A percentile compares a stretch with the other conserved stretches of the same genome.
These are phyloP conservation scores for Fusarium neocosmosporiellum DNA, from an alignment of 2,329 filamentous ascomycete genomes.

Conservation along the genomic window DNA sequence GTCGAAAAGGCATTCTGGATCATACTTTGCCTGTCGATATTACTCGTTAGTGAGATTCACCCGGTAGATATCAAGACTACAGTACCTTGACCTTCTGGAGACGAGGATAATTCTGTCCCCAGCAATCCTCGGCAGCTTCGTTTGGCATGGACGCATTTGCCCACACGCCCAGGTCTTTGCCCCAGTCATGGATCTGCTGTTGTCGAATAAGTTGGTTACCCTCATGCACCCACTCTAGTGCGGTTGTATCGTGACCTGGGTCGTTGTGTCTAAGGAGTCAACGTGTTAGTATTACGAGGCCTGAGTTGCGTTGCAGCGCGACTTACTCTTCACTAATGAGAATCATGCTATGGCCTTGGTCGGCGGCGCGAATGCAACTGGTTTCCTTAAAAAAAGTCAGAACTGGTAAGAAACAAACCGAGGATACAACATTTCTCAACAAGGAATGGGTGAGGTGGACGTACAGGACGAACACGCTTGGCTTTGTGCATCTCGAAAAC, in stretches of 20 bases:
- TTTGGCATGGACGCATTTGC: not conserved
- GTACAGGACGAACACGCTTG: not conserved
- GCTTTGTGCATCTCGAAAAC: not conserved
- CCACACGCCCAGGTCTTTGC: not conserved
- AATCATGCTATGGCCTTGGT: not conserved
- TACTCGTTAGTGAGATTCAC: not conserved
- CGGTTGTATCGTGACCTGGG: not conserved
- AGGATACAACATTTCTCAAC: too few relatives aligned
- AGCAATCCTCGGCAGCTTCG: not conserved
- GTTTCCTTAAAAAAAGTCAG: not conserved
- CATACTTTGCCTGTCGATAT: not conserved
- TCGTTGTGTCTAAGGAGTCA: not conserved
- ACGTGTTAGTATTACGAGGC: not conserved
- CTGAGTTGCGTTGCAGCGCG: not conserved
- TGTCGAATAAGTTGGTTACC: not conserved
- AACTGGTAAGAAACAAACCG: not conserved
- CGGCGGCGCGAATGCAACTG: not conserved
- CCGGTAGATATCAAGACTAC: fast-evolving
- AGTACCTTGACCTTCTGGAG: not conserved
- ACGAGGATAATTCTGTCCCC: not conserved
- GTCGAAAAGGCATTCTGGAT: not conserved
- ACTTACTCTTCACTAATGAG: not conserved
- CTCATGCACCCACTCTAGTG: not conserved
- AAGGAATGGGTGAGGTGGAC: too few relatives aligned
- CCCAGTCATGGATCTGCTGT: not conserved